Evolutionary conservation across 2,329 filamentous ascomycete species (phyloP).

Genomic region (Hypoxylon sp.): DNA sequence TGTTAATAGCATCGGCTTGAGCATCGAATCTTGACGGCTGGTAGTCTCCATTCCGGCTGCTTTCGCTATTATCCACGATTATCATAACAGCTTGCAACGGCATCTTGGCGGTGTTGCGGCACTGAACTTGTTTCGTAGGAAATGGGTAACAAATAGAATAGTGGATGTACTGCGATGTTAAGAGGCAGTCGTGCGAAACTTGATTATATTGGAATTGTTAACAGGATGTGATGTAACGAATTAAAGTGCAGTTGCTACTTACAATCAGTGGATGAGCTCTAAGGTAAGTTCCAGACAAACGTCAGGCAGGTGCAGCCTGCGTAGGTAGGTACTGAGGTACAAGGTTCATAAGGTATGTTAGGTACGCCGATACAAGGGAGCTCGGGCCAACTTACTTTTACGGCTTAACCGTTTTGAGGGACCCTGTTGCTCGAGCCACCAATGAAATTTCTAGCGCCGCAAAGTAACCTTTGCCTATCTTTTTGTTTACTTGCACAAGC

Average conservation of each 20-base stretch:
- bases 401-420: conserved; percentile 1
- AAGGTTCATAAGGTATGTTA: conserved; percentile 15
- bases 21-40: conserved; percentile 96
- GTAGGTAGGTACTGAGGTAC: conserved; percentile 20
- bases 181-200: conserved; percentile 8
- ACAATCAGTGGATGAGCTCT: conserved; percentile 41
- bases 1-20: conserved; percentile 93
- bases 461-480: conserved; percentile 19
- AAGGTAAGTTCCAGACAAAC: conserved; percentile 36
- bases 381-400: conserved; percentile 33
- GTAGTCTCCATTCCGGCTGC: conserved; percentile 94
- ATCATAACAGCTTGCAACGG: conserved; percentile 99
- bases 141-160: conserved; percentile 15
- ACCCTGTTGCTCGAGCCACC: conserved; percentile 7
- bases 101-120: conserved; percentile 76
- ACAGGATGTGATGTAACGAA: conserved; percentile 10
- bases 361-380: conserved; percentile 23
- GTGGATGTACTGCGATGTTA: conserved; percentile 14
- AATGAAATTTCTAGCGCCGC: conserved; percentile 19
- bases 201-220: conserved; percentile 18
- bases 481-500: conserved; percentile 47
- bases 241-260: conserved; percentile 13
- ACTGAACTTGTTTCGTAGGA: conserved; percentile 32
- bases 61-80: conserved; percentile 99
- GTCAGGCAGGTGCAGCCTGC: conserved; percentile 53